phyloP scores from a whole-genome alignment of 1,139 yeast species.

The Meyerozyma carpophila region DNA sequence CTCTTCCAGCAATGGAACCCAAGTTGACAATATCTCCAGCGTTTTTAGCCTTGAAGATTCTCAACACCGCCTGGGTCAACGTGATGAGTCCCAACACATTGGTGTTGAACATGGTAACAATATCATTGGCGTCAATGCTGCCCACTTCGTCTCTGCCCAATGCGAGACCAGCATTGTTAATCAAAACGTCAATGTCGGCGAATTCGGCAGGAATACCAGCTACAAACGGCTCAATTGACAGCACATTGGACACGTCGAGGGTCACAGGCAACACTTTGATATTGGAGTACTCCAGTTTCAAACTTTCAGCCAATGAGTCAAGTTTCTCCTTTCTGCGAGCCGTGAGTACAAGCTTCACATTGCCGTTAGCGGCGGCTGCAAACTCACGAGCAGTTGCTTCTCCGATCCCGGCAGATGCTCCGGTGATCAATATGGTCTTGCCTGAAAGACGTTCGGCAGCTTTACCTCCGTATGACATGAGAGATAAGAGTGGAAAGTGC shows the following conservation, averaged over 20 bases:
- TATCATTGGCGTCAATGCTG: conserved; percentile 45
- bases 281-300: conserved; percentile 40
- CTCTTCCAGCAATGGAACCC: conserved; percentile 50
- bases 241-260: conserved; percentile 58
- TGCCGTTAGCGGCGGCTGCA: conserved; percentile 63
- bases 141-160: conserved; percentile 66
- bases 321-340: conserved; percentile 65
- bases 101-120: conserved; percentile 63
- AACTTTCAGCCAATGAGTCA: conserved; percentile 38
- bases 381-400: conserved; percentile 72
- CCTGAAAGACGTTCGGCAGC: conserved; percentile 1
- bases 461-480: not conserved
- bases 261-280: conserved; percentile 43
- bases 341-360: conserved; percentile 56
- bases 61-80: conserved; percentile 62
- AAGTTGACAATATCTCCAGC: conserved; percentile 45
- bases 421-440: conserved; percentile 27
- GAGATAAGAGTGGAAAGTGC: not conserved
- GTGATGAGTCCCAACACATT: conserved; percentile 70
- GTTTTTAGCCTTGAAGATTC: conserved; percentile 52
- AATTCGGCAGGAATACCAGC: conserved; percentile 47
- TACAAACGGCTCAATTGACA: conserved; percentile 49
- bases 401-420: conserved; percentile 52
- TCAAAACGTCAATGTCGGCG: conserved; percentile 55
- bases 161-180: conserved; percentile 84